Percentiles rank a stretch among this genome's conserved stretches.
phyloP scores from a whole-genome alignment of 2,329 filamentous ascomycete genomes.

The Fusarium sp. region DNA sequence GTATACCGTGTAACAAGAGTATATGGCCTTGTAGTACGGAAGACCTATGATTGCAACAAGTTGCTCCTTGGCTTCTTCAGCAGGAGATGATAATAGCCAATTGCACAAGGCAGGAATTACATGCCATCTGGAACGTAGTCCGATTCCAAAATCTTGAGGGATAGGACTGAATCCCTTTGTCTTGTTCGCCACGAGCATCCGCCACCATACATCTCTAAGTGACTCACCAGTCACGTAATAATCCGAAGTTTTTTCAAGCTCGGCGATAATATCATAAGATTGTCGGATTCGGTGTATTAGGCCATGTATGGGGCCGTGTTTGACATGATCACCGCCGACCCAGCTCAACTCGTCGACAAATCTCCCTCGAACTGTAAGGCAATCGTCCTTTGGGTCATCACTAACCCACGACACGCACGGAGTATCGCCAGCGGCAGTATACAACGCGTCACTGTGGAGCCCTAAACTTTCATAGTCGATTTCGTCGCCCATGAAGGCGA shows the following conservation, averaged over 20 bases:
- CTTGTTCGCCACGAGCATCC: neutral
- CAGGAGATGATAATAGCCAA: accelerated
- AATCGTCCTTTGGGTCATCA: neutral
- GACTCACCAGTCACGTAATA: neutral
- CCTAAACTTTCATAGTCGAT: neutral
- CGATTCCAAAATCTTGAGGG: accelerated
- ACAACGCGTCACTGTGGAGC: accelerated
- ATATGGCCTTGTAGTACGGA: neutral
- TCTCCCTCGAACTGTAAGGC: neutral
- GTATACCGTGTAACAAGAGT: neutral
- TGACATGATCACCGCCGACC: neutral
- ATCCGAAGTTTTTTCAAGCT: accelerated
- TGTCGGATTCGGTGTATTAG: neutral
- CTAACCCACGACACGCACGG: neutral
- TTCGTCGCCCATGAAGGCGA: neutral
- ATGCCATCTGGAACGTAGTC: neutral
- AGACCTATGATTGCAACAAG: neutral
- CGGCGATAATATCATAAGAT: accelerated
- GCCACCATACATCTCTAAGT: neutral
- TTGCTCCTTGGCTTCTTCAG: neutral
- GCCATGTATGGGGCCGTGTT: neutral
- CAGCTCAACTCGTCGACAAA: neutral
- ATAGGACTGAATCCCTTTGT: neutral
- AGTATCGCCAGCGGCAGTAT: neutral
- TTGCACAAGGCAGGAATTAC: accelerated